Evolutionary conservation across 352 stramenopile genomes (phyloP).

Genomic region (Globisporangium nunn): DNA sequence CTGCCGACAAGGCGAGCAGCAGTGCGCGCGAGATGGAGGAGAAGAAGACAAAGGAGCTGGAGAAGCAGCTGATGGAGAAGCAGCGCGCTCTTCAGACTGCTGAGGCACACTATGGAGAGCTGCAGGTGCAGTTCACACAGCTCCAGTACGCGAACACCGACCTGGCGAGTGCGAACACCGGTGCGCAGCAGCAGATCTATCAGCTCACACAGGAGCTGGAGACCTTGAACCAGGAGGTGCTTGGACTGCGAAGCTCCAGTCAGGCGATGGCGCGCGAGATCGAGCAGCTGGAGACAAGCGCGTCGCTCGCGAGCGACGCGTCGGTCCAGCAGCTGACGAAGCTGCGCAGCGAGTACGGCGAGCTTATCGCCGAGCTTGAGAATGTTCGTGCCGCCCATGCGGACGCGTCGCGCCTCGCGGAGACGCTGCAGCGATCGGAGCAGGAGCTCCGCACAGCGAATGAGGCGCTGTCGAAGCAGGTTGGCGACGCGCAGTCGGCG

Average conservation of each 20-base stretch:
- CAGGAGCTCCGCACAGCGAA: constrained; percentile 24
- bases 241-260: constrained; percentile 5
- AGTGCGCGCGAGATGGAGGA: constrained; percentile 14
- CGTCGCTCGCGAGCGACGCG: neutral
- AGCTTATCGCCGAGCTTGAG: constrained; percentile 14
- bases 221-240: constrained; percentile 14
- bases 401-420: neutral
- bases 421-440: constrained; percentile 20
- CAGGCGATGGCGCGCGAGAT: constrained; percentile 3
- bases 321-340: constrained; percentile 14
- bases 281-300: constrained; percentile 1
- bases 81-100: constrained; percentile 2
- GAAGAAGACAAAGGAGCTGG: neutral
- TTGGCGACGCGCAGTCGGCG: constrained; percentile 22
- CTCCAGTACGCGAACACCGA: constrained; percentile 7
- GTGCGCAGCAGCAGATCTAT: constrained; percentile 8
- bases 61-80: constrained; percentile 7
- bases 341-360: constrained; percentile 17
- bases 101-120: constrained; percentile 26
- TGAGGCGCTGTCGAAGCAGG: constrained; percentile 21
- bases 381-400: constrained; percentile 11
- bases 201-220: constrained; percentile 20
- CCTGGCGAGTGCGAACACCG: constrained; percentile 2
- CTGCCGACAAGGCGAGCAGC: constrained; percentile 19
- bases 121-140: constrained; percentile 9